A percentile compares a stretch with the other conserved stretches of the same genome.
Evolutionary conservation across 805 yeast genomes (phyloP).

Genomic region (Sugiyamaella marilandica): DNA sequence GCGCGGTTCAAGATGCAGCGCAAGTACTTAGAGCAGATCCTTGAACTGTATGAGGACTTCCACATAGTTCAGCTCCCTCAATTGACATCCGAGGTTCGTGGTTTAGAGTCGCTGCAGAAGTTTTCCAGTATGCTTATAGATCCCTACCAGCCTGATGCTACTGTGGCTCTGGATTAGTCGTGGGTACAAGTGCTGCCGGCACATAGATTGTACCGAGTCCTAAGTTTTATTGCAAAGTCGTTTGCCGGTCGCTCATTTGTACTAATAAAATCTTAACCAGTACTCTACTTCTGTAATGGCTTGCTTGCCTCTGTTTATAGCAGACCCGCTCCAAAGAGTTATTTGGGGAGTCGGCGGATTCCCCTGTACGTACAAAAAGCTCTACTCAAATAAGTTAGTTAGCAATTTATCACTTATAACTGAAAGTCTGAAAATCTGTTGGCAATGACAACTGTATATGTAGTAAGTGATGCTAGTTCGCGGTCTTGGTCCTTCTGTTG

Average conservation of each 20-base stretch:
- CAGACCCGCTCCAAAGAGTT: too few relatives aligned
- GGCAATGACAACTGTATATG: background rate
- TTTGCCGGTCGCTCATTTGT: too few relatives aligned
- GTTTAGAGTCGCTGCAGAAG: constrained; percentile 74
- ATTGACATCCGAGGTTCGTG: constrained; percentile 92
- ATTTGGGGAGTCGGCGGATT: too few relatives aligned
- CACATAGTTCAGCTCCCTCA: constrained; percentile 94
- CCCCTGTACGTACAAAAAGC: too few relatives aligned
- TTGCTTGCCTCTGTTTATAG: too few relatives aligned
- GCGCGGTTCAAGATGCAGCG: constrained; percentile 94
- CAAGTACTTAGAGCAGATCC: constrained; percentile 92
- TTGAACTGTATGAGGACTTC: constrained; percentile 93
- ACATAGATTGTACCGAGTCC: too few relatives aligned
- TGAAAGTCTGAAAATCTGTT: too few relatives aligned
- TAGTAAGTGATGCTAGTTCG: background rate
- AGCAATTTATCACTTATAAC: background rate
- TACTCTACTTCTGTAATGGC: too few relatives aligned
- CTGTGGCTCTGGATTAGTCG: background rate
- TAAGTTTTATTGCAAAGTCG: too few relatives aligned
- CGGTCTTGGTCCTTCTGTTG: background rate
- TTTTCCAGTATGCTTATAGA: constrained; percentile 77
- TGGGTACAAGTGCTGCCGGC: background rate
- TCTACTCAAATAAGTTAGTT: background rate
- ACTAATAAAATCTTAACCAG: too few relatives aligned
- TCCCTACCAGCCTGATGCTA: constrained; percentile 49